Evolutionary conservation across 345 rosid genomes (phyloP).

Genomic region (Citrus medica): DNA sequence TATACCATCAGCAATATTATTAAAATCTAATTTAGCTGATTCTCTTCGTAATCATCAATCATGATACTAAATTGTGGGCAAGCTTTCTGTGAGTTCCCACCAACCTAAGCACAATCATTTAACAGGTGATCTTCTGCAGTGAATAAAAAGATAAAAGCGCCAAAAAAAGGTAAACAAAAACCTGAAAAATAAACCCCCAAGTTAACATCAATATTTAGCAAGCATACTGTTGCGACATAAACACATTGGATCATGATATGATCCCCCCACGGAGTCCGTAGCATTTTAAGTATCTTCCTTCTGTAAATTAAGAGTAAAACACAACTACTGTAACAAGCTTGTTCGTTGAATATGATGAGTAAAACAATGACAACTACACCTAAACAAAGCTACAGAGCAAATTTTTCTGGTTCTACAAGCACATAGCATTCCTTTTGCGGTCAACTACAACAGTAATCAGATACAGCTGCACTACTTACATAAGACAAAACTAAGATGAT

Average conservation of each 20-base stretch:
- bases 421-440: neutral
- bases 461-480: constrained; percentile 15
- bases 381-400: constrained; percentile 15
- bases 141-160: too few relatives aligned
- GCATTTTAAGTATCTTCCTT: neutral
- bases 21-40: too few relatives aligned
- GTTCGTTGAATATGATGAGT: constrained; percentile 5
- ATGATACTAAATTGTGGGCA: too few relatives aligned
- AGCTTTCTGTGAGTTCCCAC: too few relatives aligned
- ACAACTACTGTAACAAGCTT: neutral
- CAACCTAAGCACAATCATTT: too few relatives aligned
- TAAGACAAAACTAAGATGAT: constrained; percentile 11
- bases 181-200: too few relatives aligned
- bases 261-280: neutral
- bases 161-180: too few relatives aligned
- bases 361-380: constrained; percentile 13
- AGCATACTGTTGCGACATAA: too few relatives aligned
- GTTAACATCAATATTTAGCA: too few relatives aligned
- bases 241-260: neutral
- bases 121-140: too few relatives aligned
- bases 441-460: constrained; percentile 8
- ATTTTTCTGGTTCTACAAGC: constrained; percentile 22
- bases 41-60: too few relatives aligned
- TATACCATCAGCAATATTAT: too few relatives aligned
- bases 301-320: constrained; percentile 16